These are phyloP conservation scores for Filosporella fistucella DNA, from an alignment of 495 filamentous ascomycete genomes.

Conservation along the genomic window DNA sequence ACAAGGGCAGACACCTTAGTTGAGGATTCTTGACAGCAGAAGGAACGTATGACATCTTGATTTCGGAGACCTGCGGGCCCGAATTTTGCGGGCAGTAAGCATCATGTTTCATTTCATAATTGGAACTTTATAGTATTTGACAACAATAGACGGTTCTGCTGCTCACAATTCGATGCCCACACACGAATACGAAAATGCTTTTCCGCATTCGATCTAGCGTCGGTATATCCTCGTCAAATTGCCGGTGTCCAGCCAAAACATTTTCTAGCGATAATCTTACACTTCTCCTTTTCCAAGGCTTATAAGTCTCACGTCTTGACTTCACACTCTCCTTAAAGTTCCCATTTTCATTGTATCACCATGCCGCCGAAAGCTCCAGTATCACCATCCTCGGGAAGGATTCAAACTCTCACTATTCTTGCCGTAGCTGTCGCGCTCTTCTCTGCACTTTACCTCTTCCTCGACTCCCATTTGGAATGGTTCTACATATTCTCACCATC, in stretches of 20 bases:
- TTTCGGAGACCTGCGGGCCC: too few species aligned
- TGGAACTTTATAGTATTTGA: too few species aligned
- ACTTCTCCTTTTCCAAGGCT: too few species aligned
- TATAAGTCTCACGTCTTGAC: neutral
- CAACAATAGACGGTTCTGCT: too few species aligned
- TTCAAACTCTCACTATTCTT: conserved; percentile 42
- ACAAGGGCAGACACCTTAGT: too few species aligned
- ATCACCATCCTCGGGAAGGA: neutral
- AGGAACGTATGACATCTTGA: too few species aligned
- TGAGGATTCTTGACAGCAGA: too few species aligned
- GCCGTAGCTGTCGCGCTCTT: conserved; percentile 57
- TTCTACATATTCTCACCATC: conserved; percentile 74
- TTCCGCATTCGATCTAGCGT: neutral
- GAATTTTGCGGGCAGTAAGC: too few species aligned
- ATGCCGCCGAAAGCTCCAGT: neutral
- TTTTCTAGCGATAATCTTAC: too few species aligned
- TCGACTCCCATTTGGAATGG: conserved; percentile 64
- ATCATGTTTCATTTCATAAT: too few species aligned
- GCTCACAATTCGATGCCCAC: too few species aligned
- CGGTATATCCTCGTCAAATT: neutral
- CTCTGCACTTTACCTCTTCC: conserved; percentile 52
- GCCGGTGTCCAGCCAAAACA: neutral
- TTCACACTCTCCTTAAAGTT: neutral
- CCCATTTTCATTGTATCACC: neutral
- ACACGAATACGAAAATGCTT: too few species aligned